Evolutionary conservation across 2,329 filamentous ascomycete species (phyloP).

Genomic region (Paraphaeosphaeria minitans): DNA sequence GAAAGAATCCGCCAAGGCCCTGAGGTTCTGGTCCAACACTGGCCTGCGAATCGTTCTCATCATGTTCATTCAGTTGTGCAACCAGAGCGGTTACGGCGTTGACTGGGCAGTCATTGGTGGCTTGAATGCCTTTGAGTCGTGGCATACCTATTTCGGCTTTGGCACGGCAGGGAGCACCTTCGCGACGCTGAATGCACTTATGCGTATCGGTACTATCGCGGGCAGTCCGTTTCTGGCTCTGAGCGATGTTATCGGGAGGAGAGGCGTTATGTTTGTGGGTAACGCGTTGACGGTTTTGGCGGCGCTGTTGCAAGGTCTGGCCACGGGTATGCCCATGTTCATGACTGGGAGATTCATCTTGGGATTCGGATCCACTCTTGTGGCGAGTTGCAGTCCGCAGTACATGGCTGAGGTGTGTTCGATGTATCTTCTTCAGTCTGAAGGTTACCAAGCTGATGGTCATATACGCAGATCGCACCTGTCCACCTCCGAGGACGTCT

Average conservation of each 20-base stretch:
- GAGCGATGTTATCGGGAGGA: constrained; percentile 54
- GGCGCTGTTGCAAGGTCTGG: constrained; percentile 46
- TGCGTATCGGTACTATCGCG: constrained; percentile 40
- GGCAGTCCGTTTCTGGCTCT: constrained; percentile 54
- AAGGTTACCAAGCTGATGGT: neutral
- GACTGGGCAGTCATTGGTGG: constrained; percentile 58
- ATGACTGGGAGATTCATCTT: constrained; percentile 49
- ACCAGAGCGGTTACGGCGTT: constrained; percentile 55
- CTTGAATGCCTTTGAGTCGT: constrained; percentile 51
- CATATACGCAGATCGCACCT: constrained; percentile 28
- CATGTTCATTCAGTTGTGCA: constrained; percentile 55
- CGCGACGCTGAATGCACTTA: constrained; percentile 52
- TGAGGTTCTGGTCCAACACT: constrained; percentile 49
- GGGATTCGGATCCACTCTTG: constrained; percentile 45
- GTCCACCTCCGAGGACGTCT: constrained; percentile 49
- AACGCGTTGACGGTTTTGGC: constrained; percentile 54
- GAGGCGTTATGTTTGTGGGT: constrained; percentile 55
- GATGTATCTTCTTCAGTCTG: neutral
- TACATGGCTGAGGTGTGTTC: constrained; percentile 41
- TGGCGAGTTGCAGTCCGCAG: constrained; percentile 42
- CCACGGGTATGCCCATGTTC: constrained; percentile 38
- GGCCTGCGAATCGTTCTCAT: constrained; percentile 51
- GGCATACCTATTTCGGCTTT: constrained; percentile 53
- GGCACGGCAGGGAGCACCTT: constrained; percentile 48
- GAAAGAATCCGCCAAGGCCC: constrained; percentile 49